Base-by-base conservation (phyloP, 1,284 basidiomycete genomes). In the Cutaneotrichosporon spelunceum region DNA sequence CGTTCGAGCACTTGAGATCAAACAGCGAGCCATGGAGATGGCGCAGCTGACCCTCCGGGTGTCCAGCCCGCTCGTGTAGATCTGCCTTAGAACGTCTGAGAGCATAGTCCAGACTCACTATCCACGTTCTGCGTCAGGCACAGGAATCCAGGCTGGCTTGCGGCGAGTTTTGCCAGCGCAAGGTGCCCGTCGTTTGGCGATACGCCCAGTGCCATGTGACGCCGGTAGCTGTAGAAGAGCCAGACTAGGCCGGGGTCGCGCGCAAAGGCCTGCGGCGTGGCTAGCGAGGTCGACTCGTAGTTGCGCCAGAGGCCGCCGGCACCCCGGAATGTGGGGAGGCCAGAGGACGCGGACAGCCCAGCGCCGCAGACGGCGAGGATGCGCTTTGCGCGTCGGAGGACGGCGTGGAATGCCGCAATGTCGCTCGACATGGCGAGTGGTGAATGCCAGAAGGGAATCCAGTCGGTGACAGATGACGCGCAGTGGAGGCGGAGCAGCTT, bases 91-190 rank as follows among this genome's bases (percentile, higher is more conserved):
- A 13, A 29, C n/a, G 6, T 5, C 54, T 16, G 42, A 6, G 9
- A 36, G 16, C 14, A 10, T 29, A n/a, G n/a, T n/a, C n/a, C n/a
- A n/a, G 9, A 44, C 60, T 50, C 36, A 64, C 63, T 59, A 21
- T 64, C 63, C 5, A 64, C 63, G 13, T 64, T 64, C 54, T 64
- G 63, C 2, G 60, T 64, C 24, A 64, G 30, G 16, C 63, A 64
- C 13, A 64, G 26, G 16, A 64, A 57, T 5, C 14, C 10, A n/a
- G 9, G 47, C 42, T 21, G 29, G 16, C 5, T 34, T 24, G 5
- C 50, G 2, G 57, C 59, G 1, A 64, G 49, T 21, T 27, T 42
- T 1, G 63, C 59, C 2, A 64, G 57, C 2, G 63, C 63, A 4
- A 24, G 14, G 27, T 64, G 60, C 1, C 63, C 60, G 6, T 24